Evolutionary conservation across 176 grass and related monocot species (phyloP), one percentile per base, ranked within the genome.

Genomic region (Raddia guianensis): DNA sequence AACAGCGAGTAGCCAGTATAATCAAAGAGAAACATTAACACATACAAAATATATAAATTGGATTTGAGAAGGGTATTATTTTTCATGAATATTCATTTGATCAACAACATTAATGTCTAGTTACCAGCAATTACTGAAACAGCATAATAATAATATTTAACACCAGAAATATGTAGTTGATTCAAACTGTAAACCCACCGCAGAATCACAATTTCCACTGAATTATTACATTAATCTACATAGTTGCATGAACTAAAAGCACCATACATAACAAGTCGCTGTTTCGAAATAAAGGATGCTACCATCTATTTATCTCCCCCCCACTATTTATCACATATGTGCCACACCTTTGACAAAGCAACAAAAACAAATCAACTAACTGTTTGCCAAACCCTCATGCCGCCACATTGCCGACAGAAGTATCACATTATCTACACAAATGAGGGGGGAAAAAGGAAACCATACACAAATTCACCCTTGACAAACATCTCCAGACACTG

Each of bases 401-500:
- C 34, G 37, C 37, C 3, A 32, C 52, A 48, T 6, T 49, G 8
- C 42, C 7, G 13, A 72, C 18, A 13, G 5, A 35, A 49, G 9
- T 12, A 77, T 71, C 47, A 11, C 56, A 70, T 5, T 10, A 53
- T 60, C 63, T 49, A 66, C 18, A 8, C 4, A 40, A 49, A 54
- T 5, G 3, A 67, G 59, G 5, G 58, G 33, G 3, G n/a, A 56
- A 66, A 58, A 50, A 4, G 14, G n/a, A 80, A 52, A 40, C 40
- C 87, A 49, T 94, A 98, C 92, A 94, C 95, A 10, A 88, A 86
- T 49, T 93, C 90, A 0, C 81, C 95, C 79, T 98, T 95, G 49
- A 98, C 50, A 84, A 98, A 98, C 95, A 98, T 98, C 81, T 98
- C 95, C 2, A 88, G 92, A 12, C 90, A 83, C 78, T n/a, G n/a